phyloP scores from a whole-genome alignment of 148 eudicot species.

The Tetragonia tetragonoides region DNA sequence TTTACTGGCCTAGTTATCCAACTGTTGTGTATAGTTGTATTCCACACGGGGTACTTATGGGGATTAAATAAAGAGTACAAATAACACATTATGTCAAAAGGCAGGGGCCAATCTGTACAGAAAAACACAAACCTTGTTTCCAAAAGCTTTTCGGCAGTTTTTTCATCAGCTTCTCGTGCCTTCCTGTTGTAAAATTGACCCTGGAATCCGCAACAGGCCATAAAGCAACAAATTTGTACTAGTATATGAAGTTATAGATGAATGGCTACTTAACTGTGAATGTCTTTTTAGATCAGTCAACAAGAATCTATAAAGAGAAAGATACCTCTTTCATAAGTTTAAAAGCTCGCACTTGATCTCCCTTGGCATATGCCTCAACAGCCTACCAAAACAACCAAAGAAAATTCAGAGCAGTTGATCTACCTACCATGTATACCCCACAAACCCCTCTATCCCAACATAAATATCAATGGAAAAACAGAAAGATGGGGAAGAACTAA shows the following conservation, averaged over 20 bases:
- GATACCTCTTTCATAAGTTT: constrained; percentile 61
- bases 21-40: too few species aligned
- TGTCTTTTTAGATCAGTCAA: background rate
- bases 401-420: background rate
- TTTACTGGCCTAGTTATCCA: too few species aligned
- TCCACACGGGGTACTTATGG: too few species aligned
- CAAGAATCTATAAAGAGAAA: background rate
- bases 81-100: background rate
- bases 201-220: constrained; percentile 27
- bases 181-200: constrained; percentile 56
- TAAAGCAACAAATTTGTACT: background rate
- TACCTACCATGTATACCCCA: background rate
- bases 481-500: background rate
- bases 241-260: background rate
- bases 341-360: constrained; percentile 46
- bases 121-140: constrained; percentile 43
- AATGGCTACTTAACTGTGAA: background rate
- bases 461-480: background rate
- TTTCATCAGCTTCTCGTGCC: constrained; percentile 72
- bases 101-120: background rate
- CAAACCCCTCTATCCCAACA: background rate
- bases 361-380: constrained; percentile 51
- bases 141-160: constrained; percentile 45
- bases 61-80: too few species aligned
- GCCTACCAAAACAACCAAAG: constrained; percentile 47